Evolutionary conservation across 192 early-diverging fungal species (phyloP).

Genomic region (Powellomyces hirtus): DNA sequence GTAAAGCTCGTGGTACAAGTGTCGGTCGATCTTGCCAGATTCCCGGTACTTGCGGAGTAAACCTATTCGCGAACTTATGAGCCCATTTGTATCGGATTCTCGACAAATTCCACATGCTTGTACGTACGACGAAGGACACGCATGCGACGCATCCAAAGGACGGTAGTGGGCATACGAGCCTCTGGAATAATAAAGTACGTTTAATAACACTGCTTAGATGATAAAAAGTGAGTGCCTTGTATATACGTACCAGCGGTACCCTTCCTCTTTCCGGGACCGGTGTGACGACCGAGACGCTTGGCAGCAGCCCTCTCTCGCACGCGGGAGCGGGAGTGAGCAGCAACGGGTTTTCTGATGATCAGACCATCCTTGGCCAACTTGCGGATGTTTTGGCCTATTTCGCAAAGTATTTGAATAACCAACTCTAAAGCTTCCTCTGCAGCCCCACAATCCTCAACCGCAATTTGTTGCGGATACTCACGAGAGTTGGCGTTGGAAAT

Average conservation of each 20-base stretch:
- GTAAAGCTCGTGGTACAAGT: slow-evolving; percentile 97
- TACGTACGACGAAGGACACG: slow-evolving; percentile 92
- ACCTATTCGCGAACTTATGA: too few species aligned
- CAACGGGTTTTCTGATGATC: slow-evolving; percentile 91
- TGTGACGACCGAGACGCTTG: slow-evolving; percentile 97
- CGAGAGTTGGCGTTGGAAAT: slow-evolving; percentile 98
- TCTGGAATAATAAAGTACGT: too few species aligned
- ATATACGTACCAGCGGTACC: slow-evolving; percentile 66
- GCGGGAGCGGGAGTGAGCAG: slow-evolving; percentile 88
- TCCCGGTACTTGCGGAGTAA: slow-evolving; percentile 97
- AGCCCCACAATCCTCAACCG: too few species aligned
- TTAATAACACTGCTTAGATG: too few species aligned
- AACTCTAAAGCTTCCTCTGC: too few species aligned
- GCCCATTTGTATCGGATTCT: too few species aligned
- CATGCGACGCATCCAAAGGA: slow-evolving; percentile 98
- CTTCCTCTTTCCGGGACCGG: slow-evolving; percentile 69
- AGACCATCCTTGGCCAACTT: slow-evolving; percentile 97
- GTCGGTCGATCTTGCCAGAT: slow-evolving; percentile 95
- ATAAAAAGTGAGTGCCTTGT: too few species aligned
- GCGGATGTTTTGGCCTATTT: slow-evolving; percentile 85
- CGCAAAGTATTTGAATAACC: too few species aligned
- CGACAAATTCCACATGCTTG: too few species aligned
- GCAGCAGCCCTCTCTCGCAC: slow-evolving; percentile 86
- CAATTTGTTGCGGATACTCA: too few species aligned
- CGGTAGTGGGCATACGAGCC: slow-evolving; percentile 92